Percentiles rank a stretch among this genome's conserved stretches.
Evolutionary conservation across 2,329 filamentous ascomycete genomes (phyloP).

Genomic region (Aspergillus sp.): DNA sequence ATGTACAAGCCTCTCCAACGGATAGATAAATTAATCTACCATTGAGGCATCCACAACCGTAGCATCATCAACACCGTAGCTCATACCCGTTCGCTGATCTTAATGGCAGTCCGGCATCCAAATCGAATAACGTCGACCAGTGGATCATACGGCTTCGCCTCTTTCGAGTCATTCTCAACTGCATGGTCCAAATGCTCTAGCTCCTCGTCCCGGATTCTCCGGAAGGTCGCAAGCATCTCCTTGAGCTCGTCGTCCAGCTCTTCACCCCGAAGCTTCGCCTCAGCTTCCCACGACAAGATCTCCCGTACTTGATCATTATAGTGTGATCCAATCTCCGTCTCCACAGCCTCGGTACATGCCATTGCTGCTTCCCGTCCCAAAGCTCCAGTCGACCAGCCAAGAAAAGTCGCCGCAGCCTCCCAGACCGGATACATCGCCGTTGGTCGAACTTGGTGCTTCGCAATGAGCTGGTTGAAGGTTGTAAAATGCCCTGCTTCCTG

Average conservation of each 20-base stretch:
- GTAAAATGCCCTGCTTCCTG: slow-evolving; percentile 85
- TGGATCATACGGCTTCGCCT: slow-evolving; percentile 83
- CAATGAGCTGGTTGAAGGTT: slow-evolving; percentile 79
- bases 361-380: slow-evolving; percentile 92
- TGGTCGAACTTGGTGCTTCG: slow-evolving; percentile 83
- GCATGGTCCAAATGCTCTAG: slow-evolving; percentile 95
- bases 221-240: slow-evolving; percentile 66
- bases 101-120: slow-evolving; percentile 91
- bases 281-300: slow-evolving; percentile 73
- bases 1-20: too few species aligned
- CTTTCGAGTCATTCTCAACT: slow-evolving; percentile 85
- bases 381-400: slow-evolving; percentile 86
- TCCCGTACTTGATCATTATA: slow-evolving; percentile 89
- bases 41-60: too few species aligned
- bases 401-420: slow-evolving; percentile 69
- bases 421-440: slow-evolving; percentile 91
- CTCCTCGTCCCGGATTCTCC: slow-evolving; percentile 89
- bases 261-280: slow-evolving; percentile 72
- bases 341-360: slow-evolving; percentile 97
- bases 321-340: slow-evolving; percentile 94
- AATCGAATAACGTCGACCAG: slow-evolving; percentile 80
- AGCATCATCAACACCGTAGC: not conserved
- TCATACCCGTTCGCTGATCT: slow-evolving; percentile 60
- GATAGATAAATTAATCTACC: too few species aligned
- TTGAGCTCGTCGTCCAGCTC: slow-evolving; percentile 74